Percentiles rank a stretch among this genome's conserved stretches.
These are phyloP conservation scores for Plasmodium sp. DNA, from an alignment of 169 alveolate species.

Conservation along the genomic window DNA sequence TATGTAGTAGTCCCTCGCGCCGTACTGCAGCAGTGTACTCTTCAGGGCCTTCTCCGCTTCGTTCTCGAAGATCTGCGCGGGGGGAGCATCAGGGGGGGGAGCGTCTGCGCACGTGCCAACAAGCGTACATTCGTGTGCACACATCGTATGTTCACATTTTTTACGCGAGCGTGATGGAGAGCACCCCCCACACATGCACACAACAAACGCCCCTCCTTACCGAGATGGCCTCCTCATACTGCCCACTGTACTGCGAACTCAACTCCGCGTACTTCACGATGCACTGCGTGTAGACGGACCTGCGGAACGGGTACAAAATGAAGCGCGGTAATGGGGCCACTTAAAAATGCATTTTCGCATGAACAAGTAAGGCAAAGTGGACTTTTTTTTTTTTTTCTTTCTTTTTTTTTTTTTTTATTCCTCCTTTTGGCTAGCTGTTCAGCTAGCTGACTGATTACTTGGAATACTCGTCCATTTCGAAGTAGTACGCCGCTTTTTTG, in stretches of 20 bases:
- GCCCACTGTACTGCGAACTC: constrained; percentile 49
- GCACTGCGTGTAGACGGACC: constrained; percentile 67
- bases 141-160: not conserved
- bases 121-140: not conserved
- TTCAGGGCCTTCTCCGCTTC: constrained; percentile 77
- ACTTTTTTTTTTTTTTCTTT: not conserved
- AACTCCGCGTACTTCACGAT: constrained; percentile 76
- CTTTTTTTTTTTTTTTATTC: constrained; percentile 17
- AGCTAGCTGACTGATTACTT: constrained; percentile 8
- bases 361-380: not conserved
- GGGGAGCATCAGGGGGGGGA: not conserved
- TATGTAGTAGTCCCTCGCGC: constrained; percentile 76
- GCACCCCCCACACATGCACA: too few species aligned
- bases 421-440: not conserved
- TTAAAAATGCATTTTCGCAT: not conserved
- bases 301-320: not conserved
- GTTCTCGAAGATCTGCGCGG: constrained; percentile 60
- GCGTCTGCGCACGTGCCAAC: not conserved
- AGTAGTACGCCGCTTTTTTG: constrained; percentile 75
- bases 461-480: constrained; percentile 77
- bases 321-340: not conserved
- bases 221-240: constrained; percentile 74
- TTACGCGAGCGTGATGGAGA: not conserved
- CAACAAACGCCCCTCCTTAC: not conserved
- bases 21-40: constrained; percentile 68